A percentile compares a stretch with the other conserved stretches of the same genome.
Evolutionary conservation across 495 filamentous ascomycete species (phyloP).

Genomic region (Elasticomyces elasticus): DNA sequence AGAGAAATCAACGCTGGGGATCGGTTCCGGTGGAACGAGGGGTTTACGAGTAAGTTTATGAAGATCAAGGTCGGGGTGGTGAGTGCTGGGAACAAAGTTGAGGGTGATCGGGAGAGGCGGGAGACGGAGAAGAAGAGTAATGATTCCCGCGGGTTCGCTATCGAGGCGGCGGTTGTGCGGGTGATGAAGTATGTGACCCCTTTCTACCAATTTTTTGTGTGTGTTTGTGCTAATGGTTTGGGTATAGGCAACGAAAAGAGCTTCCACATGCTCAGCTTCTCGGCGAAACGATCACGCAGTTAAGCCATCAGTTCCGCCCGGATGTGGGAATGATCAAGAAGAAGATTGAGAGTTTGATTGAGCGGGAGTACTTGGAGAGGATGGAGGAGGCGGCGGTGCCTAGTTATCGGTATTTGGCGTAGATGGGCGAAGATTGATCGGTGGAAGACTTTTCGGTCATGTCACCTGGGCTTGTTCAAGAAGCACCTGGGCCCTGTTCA

Average conservation of each 20-base stretch:
- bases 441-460: no score
- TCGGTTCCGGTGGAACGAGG: conserved; percentile 71
- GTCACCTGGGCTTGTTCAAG: no score
- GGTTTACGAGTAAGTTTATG: conserved; percentile 69
- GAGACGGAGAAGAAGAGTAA: conserved; percentile 84
- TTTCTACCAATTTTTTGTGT: neutral
- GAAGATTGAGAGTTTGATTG: conserved; percentile 85
- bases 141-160: conserved; percentile 61
- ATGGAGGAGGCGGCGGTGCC: conserved; percentile 57
- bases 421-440: no score
- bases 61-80: conserved; percentile 81
- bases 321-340: conserved; percentile 87
- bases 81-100: conserved; percentile 61
- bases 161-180: conserved; percentile 84
- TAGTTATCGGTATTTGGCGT: conserved; percentile 71
- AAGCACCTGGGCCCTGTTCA: no score
- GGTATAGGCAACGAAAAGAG: conserved; percentile 72
- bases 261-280: conserved; percentile 72
- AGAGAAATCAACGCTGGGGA: conserved; percentile 75
- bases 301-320: conserved; percentile 72
- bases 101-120: conserved; percentile 70
- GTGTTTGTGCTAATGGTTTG: conserved; percentile 8
- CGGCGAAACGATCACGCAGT: conserved; percentile 72
- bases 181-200: conserved; percentile 80
- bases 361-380: conserved; percentile 88